A percentile compares a stretch with the other conserved stretches of the same genome.
Conservation (phyloP, 148 eudicot genomes). For the Suaeda aralocaspica region DNA sequence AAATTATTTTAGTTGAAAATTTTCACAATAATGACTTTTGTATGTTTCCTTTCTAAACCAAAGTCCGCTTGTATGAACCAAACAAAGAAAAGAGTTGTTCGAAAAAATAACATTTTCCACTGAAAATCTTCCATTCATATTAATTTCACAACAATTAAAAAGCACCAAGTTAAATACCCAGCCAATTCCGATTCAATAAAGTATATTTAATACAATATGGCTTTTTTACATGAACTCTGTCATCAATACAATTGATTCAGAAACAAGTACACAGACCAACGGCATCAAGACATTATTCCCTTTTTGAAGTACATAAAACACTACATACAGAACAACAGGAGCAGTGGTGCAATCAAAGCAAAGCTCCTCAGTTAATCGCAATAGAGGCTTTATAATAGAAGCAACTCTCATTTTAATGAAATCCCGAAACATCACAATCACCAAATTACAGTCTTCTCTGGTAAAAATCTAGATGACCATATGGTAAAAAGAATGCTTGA, state of each 20-base stretch:
- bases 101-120: no score
- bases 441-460: background rate
- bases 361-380: slow-evolving; percentile 5
- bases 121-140: no score
- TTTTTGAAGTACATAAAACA: slow-evolving; percentile 8
- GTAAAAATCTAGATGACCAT: background rate
- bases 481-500: slow-evolving; percentile 9
- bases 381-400: slow-evolving; percentile 4
- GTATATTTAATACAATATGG: no score
- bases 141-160: no score
- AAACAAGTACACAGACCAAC: background rate
- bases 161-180: no score
- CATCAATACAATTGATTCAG: background rate
- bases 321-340: slow-evolving; percentile 1
- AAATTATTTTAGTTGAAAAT: no score
- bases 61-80: no score
- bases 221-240: background rate
- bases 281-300: background rate
- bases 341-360: slow-evolving; percentile 5
- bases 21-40: no score
- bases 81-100: no score
- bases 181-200: no score
- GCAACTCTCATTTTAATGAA: background rate
- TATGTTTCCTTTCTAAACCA: no score
- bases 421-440: background rate